phyloP scores from a whole-genome alignment of 1,139 yeast species.

The Spathaspora sp. region DNA sequence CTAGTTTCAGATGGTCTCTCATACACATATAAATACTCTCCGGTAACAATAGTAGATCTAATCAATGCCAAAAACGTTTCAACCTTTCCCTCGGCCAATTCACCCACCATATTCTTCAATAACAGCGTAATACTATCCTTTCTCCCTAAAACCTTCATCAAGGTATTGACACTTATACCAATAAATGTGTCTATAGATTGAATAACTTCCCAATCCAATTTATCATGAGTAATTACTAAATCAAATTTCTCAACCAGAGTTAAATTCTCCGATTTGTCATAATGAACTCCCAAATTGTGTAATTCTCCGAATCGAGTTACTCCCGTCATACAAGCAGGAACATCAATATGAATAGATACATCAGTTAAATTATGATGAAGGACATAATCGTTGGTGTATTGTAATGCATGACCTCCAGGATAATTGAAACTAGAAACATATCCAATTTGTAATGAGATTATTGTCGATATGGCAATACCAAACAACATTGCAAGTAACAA shows the following conservation, averaged over 20 bases:
- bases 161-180: conserved; percentile 21
- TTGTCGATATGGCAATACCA: conserved; percentile 31
- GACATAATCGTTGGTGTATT: conserved; percentile 49
- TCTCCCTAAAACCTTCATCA: conserved; percentile 15
- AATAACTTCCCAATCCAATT: conserved; percentile 29
- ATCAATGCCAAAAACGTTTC: conserved; percentile 18
- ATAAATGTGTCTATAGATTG: conserved; percentile 21
- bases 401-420: conserved; percentile 84
- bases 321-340: conserved; percentile 87
- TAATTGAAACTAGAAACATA: conserved; percentile 73
- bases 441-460: conserved; percentile 52
- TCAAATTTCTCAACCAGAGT: conserved; percentile 43
- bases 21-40: conserved; percentile 32
- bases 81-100: conserved; percentile 16
- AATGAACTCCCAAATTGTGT: conserved; percentile 42
- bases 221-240: conserved; percentile 53
- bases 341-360: conserved; percentile 67
- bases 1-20: conserved; percentile 10
- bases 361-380: conserved; percentile 16
- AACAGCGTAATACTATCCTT: conserved; percentile 13
- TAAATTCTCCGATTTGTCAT: conserved; percentile 72
- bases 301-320: conserved; percentile 71
- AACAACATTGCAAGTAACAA: conserved; percentile 29
- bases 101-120: conserved; percentile 16
- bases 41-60: conserved; percentile 22